Conservation (phyloP, 306 rosid genomes). For the Gastrolobium villosum region DNA sequence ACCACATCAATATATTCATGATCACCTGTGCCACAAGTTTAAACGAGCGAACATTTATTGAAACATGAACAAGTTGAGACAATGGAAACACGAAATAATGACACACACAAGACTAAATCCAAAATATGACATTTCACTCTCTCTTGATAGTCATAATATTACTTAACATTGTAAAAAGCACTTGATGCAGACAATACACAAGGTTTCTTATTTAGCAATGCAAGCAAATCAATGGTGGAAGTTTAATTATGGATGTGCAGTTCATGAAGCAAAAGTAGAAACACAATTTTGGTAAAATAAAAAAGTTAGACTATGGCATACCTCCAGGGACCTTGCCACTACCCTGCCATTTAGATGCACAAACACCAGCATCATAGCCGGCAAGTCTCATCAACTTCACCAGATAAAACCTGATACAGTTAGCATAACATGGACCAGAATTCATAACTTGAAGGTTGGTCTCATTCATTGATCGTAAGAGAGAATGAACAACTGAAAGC, state of each 20-base stretch:
- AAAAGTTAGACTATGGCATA: constrained; percentile 46
- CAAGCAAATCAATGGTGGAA: not conserved
- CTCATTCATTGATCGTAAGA: constrained; percentile 71
- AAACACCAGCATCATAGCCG: constrained; percentile 92
- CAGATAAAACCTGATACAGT: constrained; percentile 85
- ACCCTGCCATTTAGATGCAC: constrained; percentile 90
- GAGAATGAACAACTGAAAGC: constrained; percentile 78
- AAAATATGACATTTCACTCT: constrained; percentile 26
- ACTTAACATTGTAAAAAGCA: constrained; percentile 34
- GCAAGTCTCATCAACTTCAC: constrained; percentile 82
- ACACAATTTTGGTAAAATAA: constrained; percentile 18
- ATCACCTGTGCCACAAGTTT: constrained; percentile 70
- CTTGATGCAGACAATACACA: not conserved
- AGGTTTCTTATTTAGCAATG: constrained; percentile 9
- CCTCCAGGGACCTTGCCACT: constrained; percentile 97
- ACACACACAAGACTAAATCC: not conserved
- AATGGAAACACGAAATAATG: not conserved
- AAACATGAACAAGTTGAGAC: not conserved
- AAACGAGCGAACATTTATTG: constrained; percentile 39
- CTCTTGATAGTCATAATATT: not conserved
- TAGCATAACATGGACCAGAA: constrained; percentile 79
- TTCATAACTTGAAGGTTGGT: constrained; percentile 61
- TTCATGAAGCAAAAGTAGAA: constrained; percentile 13
- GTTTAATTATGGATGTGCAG: not conserved
- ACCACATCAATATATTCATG: constrained; percentile 91